These are phyloP conservation scores for Cephalotrichum gorgonifer DNA, from an alignment of 2,329 filamentous ascomycete species.

Conservation along the genomic window DNA sequence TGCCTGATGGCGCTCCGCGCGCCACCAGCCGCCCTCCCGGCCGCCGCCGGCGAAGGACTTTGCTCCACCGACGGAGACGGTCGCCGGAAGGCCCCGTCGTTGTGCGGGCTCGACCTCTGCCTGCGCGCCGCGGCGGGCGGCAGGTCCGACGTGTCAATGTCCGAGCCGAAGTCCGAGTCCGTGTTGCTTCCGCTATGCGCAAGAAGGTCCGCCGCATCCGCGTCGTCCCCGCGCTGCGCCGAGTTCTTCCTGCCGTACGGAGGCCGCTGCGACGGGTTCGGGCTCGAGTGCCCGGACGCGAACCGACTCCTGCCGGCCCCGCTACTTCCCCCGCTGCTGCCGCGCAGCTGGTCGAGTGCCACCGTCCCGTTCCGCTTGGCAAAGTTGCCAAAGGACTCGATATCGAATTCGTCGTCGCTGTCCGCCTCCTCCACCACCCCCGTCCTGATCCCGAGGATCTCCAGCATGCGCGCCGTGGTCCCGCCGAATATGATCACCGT, in stretches of 20 bases:
- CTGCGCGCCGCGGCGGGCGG: conserved; percentile 46
- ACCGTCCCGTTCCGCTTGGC: conserved; percentile 40
- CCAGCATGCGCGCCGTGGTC: conserved; percentile 93
- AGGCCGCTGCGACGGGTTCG: conserved; percentile 25
- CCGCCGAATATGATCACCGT: conserved; percentile 99
- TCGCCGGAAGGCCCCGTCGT: conserved; percentile 4
- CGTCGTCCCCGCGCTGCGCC: conserved; percentile 30
- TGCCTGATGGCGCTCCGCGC: conserved; percentile 70
- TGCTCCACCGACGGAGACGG: not conserved
- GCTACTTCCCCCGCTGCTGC: conserved; percentile 10
- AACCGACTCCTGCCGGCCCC: conserved; percentile 30
- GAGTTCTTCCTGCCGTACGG: conserved; percentile 45
- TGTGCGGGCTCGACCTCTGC: conserved; percentile 11
- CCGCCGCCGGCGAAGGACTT: not conserved
- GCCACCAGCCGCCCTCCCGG: conserved; percentile 22
- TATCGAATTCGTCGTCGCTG: conserved; percentile 97
- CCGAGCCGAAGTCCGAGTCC: conserved; percentile 51
- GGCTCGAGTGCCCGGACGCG: conserved; percentile 31
- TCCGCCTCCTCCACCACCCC: conserved; percentile 96
- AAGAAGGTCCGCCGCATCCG: conserved; percentile 47
- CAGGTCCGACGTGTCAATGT: conserved; percentile 57
- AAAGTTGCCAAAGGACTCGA: conserved; percentile 54
- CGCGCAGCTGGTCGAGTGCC: conserved; percentile 27
- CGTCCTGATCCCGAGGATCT: conserved; percentile 92
- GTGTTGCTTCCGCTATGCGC: conserved; percentile 32